phyloP scores from a whole-genome alignment of 1,139 yeast species.

The Sugiyamaella pinicola region DNA sequence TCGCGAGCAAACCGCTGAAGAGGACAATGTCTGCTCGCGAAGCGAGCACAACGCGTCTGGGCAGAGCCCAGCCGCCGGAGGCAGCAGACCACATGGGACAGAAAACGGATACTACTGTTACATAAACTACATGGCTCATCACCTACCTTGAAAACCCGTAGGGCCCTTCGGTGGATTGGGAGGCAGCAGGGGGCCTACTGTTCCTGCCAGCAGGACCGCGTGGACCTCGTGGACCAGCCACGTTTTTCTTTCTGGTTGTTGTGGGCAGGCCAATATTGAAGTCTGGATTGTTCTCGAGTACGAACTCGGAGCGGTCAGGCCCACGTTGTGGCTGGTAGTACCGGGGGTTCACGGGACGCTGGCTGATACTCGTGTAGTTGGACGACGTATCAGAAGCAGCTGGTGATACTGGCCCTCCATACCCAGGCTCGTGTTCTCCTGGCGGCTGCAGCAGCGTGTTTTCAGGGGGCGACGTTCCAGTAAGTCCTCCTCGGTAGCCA shows the following conservation, averaged over 20 bases:
- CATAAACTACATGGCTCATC: constrained; percentile 1
- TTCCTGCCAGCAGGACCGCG: constrained; percentile 18
- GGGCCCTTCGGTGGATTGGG: constrained; percentile 23
- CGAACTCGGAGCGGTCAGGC: constrained; percentile 37
- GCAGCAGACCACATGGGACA: too few species aligned
- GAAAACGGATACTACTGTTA: constrained; percentile 6
- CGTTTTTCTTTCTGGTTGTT: constrained; percentile 16
- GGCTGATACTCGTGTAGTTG: constrained; percentile 78
- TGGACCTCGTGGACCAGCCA: constrained; percentile 18
- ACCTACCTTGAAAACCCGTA: constrained; percentile 26
- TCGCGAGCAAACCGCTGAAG: too few species aligned
- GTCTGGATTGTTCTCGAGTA: constrained; percentile 42
- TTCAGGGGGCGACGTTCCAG: neutral
- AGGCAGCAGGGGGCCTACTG: constrained; percentile 16
- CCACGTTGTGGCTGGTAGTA: constrained; percentile 42
- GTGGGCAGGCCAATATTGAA: constrained; percentile 35
- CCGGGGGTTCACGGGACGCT: constrained; percentile 70
- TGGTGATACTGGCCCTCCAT: constrained; percentile 21
- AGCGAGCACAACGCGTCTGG: too few species aligned
- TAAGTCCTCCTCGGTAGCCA: neutral
- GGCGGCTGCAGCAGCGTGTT: constrained; percentile 6
- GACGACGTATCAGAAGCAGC: constrained; percentile 47
- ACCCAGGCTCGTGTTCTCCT: constrained; percentile 6
- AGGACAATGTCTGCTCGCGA: too few species aligned
- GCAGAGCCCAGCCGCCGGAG: too few species aligned